Base-by-base conservation (phyloP, 228 moss, liverwort and hornwort genomes). In the Sphagnum fallax region DNA sequence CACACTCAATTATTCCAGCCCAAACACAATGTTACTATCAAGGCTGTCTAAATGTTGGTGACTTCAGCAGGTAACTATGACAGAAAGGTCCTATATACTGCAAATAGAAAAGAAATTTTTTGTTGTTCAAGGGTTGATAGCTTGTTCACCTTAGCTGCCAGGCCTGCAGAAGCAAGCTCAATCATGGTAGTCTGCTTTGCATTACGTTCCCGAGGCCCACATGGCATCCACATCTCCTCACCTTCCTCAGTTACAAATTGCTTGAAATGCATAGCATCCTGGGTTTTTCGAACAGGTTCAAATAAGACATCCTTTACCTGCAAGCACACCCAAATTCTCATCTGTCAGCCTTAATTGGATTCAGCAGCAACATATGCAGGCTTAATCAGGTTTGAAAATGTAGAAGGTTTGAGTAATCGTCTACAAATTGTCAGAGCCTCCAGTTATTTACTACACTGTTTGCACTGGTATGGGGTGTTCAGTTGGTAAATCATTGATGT, bases 271-370 rank as follows among this genome's bases (percentile, higher is more conserved):
- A 92, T 94, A n/a, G 94, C 98, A 79, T 93, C 98, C 69, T 98
- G 98, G 6, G 94, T 94, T 80, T 94, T 98, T 9, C 98, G 90
- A n/a, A 98, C 93, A 68, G 98, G 98, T 81, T 98, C 98, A 55
- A 98, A 93, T 55, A 94, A 89, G 50, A 98, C 98, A 82, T 98
- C 98, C 69, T 98, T 98, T 68, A 98, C 88, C 88, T 88, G 75
- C 16, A 60, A 8, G 55, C 9, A 8, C 63, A 72, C 16, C 8
- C 6, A 69, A 5, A 32, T 49, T 65, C 15, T 18, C 64, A n/a
- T 62, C 18, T 62, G 62, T 58, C 10, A 58, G 58, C 58, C 58
- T 32, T 55, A 55, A 55, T 12, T 55, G 9, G 55, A 55, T 12
- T 55, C 55, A 8, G 12, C 55, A 55, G 12, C 55, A 55, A 55